Conservation (phyloP, 345 rosid species). For the Murraya paniculata region DNA sequence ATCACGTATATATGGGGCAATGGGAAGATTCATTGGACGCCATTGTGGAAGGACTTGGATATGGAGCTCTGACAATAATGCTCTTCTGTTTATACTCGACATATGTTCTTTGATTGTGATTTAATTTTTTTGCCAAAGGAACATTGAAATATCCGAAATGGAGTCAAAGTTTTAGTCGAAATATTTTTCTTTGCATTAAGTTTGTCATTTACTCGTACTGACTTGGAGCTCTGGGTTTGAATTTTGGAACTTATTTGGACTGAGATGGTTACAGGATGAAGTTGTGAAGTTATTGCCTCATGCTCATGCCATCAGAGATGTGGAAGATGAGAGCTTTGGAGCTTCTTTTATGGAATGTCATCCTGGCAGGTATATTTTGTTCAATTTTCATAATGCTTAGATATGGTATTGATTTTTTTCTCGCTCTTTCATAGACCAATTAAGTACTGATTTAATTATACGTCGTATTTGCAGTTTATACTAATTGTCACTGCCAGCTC, state of each 20-base stretch:
- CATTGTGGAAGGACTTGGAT: conserved; percentile 74
- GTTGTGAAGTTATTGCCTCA: conserved; percentile 92
- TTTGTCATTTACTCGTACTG: background rate
- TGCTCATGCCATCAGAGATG: conserved; percentile 94
- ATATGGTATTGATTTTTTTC: background rate
- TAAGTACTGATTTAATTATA: conserved; percentile 4
- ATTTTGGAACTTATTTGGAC: conserved; percentile 10
- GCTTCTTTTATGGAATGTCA: conserved; percentile 97
- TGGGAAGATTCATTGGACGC: conserved; percentile 84
- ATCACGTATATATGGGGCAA: conserved; percentile 84
- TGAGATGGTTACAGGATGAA: conserved; percentile 61
- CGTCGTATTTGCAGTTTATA: conserved; percentile 52
- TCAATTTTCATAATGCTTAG: background rate
- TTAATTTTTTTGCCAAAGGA: no score
- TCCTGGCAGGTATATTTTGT: conserved; percentile 77
- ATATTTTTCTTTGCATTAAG: background rate
- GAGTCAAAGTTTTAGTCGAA: background rate
- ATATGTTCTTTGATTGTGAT: conserved; percentile 29
- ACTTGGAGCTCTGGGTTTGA: background rate
- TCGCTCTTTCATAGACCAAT: background rate
- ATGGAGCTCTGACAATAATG: conserved; percentile 90
- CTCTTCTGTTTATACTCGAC: conserved; percentile 86
- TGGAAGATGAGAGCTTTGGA: conserved; percentile 93
- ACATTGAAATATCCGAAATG: background rate
- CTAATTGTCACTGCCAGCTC: conserved; percentile 87